Evolutionary conservation across 1,284 basidiomycete species (phyloP).

Genomic region (Gomphus bonarii): DNA sequence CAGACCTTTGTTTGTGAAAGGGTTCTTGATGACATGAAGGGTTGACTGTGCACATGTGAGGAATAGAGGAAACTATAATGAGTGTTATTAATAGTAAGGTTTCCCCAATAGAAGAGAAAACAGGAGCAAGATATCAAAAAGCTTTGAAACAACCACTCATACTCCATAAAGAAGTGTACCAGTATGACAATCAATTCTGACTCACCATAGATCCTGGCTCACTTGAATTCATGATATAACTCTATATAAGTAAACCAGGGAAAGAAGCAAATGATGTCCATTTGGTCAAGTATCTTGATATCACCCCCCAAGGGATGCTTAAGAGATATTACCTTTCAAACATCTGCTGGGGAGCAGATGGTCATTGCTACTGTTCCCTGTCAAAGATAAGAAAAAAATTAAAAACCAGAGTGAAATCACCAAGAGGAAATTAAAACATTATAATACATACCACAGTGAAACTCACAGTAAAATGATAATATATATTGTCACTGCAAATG

Average conservation of each 20-base stretch:
- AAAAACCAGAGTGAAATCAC: not conserved
- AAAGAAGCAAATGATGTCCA: slow-evolving; percentile 13
- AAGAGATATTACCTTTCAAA: slow-evolving; percentile 61
- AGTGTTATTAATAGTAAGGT: not conserved
- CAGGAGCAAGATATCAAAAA: no score
- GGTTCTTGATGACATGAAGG: slow-evolving; percentile 56
- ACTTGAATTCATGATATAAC: slow-evolving; percentile 84
- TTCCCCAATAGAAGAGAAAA: not conserved
- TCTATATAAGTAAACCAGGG: slow-evolving; percentile 27
- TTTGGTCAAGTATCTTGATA: no score
- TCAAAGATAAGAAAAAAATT: slow-evolving; percentile 4
- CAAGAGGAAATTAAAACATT: not conserved
- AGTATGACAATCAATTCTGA: slow-evolving; percentile 11
- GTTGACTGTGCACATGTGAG: slow-evolving; percentile 42
- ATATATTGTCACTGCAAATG: slow-evolving; percentile 73
- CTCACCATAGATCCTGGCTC: slow-evolving; percentile 65
- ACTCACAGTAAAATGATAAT: slow-evolving; percentile 75
- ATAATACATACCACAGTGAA: slow-evolving; percentile 61
- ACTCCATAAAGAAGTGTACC: no score
- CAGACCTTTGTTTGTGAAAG: slow-evolving; percentile 70
- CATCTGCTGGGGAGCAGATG: slow-evolving; percentile 89
- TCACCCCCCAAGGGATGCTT: not conserved
- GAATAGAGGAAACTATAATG: not conserved
- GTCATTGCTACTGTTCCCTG: slow-evolving; percentile 88
- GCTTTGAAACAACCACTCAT: no score